Conservation (phyloP, 2,329 filamentous ascomycete genomes). For the Macrophomina phaseolina region DNA sequence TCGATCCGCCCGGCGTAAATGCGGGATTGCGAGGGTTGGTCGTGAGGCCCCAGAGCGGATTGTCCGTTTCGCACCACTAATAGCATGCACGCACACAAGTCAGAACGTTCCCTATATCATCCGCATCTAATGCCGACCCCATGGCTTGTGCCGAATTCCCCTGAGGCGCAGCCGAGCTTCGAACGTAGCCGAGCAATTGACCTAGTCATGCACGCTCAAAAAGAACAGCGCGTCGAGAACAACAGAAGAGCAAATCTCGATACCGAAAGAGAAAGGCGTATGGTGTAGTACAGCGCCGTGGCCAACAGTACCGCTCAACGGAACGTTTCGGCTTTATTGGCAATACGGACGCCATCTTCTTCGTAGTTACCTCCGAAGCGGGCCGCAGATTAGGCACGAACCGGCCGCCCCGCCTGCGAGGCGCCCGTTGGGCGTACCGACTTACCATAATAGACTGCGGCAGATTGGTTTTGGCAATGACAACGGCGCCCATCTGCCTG, state of each 20-base stretch:
- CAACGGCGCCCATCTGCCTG: slow-evolving; percentile 56
- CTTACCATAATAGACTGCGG: slow-evolving; percentile 63
- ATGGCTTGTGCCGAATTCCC: not conserved
- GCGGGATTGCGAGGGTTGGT: slow-evolving; percentile 51
- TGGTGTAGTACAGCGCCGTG: not conserved
- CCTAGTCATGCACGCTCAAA: not conserved
- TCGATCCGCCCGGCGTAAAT: slow-evolving; percentile 63
- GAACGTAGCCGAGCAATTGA: not conserved
- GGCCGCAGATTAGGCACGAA: slow-evolving; percentile 1
- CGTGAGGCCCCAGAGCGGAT: slow-evolving; percentile 58
- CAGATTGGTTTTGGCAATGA: slow-evolving; percentile 62
- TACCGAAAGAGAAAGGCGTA: not conserved
- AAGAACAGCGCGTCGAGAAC: not conserved
- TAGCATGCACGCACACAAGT: not conserved
- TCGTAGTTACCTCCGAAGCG: not conserved
- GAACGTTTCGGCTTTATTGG: slow-evolving; percentile 11
- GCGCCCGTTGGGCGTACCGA: slow-evolving; percentile 65
- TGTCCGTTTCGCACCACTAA: slow-evolving; percentile 62
- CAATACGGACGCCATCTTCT: slow-evolving; percentile 1
- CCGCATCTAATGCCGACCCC: slow-evolving; percentile 28
- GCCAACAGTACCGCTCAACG: slow-evolving; percentile 17
- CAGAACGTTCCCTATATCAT: slow-evolving; percentile 9
- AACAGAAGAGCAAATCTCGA: not conserved
- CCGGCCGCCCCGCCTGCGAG: slow-evolving; percentile 49
- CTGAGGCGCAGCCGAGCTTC: not conserved